These are phyloP conservation scores for Euryodendron excelsum DNA, from an alignment of 148 eudicot species.

Conservation along the genomic window DNA sequence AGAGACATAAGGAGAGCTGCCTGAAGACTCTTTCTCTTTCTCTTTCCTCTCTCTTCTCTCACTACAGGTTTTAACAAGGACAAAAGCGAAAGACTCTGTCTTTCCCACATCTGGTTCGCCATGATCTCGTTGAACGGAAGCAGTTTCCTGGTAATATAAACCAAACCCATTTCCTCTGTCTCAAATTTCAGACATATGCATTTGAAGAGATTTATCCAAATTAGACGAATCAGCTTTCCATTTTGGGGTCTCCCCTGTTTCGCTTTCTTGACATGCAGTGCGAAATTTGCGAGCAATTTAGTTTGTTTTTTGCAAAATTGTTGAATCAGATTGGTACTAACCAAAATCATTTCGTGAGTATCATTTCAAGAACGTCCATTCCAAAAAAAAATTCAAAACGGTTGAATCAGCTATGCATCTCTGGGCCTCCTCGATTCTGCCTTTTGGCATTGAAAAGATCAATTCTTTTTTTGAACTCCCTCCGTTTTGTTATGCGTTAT, in stretches of 20 bases:
- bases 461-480: not conserved
- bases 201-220: constrained; percentile 9
- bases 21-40: not conserved
- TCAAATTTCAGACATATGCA: constrained; percentile 13
- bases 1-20: not conserved
- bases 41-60: constrained; percentile 7
- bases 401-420: too few species aligned
- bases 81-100: not conserved
- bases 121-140: constrained; percentile 66
- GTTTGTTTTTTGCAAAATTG: not conserved
- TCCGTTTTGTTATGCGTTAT: not conserved
- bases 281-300: too few species aligned
- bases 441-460: not conserved
- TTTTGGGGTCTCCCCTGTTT: not conserved
- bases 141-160: constrained; percentile 49
- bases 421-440: too few species aligned
- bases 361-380: constrained; percentile 24
- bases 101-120: constrained; percentile 15
- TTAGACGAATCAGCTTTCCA: not conserved
- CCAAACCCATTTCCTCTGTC: constrained; percentile 25
- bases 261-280: not conserved
- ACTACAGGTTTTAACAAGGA: not conserved
- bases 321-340: constrained; percentile 3
- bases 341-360: constrained; percentile 19
- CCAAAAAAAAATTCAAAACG: too few species aligned